phyloP scores from a whole-genome alignment of 148 eudicot species.

The Linanthus parryae region DNA sequence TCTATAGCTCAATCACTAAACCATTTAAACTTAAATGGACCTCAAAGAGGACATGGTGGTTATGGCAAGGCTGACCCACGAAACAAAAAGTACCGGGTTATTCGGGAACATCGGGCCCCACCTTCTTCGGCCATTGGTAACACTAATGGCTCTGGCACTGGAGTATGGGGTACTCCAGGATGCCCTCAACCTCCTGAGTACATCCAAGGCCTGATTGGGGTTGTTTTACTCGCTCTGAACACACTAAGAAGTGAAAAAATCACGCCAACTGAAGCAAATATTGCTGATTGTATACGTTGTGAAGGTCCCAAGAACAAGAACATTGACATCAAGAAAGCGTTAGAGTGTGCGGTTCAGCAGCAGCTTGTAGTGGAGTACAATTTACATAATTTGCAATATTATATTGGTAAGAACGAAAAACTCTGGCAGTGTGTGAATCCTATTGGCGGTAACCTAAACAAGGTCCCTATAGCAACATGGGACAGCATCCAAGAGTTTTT shows the following conservation, averaged over 20 bases:
- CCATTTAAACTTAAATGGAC: constrained; percentile 26
- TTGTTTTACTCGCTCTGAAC: constrained; percentile 72
- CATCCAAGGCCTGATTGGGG: constrained; percentile 71
- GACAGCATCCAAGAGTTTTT: constrained; percentile 60
- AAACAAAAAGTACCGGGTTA: constrained; percentile 18
- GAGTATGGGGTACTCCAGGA: constrained; percentile 42
- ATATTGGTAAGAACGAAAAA: constrained; percentile 62
- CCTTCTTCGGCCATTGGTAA: constrained; percentile 24
- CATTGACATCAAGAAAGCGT: constrained; percentile 67
- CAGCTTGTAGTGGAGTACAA: constrained; percentile 51
- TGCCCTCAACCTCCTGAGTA: constrained; percentile 53
- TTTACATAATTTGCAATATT: constrained; percentile 47
- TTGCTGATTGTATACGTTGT: constrained; percentile 64
- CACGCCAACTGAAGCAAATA: constrained; percentile 69
- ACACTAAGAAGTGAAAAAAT: constrained; percentile 71
- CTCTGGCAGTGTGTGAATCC: constrained; percentile 75
- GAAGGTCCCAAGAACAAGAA: constrained; percentile 57
- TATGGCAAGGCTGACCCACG: constrained; percentile 20
- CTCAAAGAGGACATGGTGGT: constrained; percentile 26
- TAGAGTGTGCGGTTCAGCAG: constrained; percentile 63
- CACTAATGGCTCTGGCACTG: constrained; percentile 17
- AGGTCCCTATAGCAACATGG: constrained; percentile 57
- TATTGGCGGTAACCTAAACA: constrained; percentile 44
- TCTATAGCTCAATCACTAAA: constrained; percentile 15
- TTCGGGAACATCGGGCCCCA: constrained; percentile 24